phyloP scores from a whole-genome alignment of 768 basidiomycete species.

The Lyophyllum semitale region DNA sequence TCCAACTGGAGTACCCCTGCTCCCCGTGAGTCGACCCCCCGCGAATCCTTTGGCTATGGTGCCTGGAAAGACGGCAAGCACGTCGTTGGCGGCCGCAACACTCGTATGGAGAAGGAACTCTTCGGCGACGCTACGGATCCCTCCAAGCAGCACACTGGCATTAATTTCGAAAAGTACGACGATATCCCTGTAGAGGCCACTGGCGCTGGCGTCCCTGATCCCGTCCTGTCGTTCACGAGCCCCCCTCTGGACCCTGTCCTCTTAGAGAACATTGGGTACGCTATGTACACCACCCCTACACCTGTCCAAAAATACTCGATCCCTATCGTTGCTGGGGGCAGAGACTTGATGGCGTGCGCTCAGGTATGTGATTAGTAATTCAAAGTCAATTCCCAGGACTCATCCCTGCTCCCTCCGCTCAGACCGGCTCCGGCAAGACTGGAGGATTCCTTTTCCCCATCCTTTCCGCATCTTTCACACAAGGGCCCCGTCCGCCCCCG shows the following conservation, averaged over 20 bases:
- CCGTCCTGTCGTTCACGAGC: constrained; percentile 81
- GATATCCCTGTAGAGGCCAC: constrained; percentile 99
- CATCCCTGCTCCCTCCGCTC: constrained; percentile 1
- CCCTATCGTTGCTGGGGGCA: constrained; percentile 89
- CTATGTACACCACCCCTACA: constrained; percentile 93
- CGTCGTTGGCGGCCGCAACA: constrained; percentile 79
- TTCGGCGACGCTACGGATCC: constrained; percentile 88
- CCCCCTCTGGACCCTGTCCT: constrained; percentile 92
- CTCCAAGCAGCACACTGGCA: constrained; percentile 91
- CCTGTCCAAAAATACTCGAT: constrained; percentile 99
- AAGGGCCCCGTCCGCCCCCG: constrained; percentile 78
- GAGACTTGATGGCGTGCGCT: constrained; percentile 95
- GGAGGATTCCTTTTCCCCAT: constrained; percentile 99
- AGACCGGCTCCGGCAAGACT: constrained; percentile 99
- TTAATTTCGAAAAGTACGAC: constrained; percentile 99
- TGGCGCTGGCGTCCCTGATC: constrained; percentile 95
- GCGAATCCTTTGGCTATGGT: constrained; percentile 65
- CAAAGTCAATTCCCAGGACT: constrained; percentile 13
- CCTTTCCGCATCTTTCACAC: constrained; percentile 85
- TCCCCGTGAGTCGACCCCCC: constrained; percentile 41
- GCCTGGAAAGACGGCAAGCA: constrained; percentile 91
- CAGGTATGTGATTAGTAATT: constrained; percentile 52
- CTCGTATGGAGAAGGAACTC: constrained; percentile 92
- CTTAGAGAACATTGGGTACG: constrained; percentile 90
- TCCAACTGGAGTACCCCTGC: constrained; percentile 35